Evolutionary conservation across 2,329 filamentous ascomycete genomes (phyloP), one percentile per base, ranked within the genome.

Genomic region (Alternaria alternata): DNA sequence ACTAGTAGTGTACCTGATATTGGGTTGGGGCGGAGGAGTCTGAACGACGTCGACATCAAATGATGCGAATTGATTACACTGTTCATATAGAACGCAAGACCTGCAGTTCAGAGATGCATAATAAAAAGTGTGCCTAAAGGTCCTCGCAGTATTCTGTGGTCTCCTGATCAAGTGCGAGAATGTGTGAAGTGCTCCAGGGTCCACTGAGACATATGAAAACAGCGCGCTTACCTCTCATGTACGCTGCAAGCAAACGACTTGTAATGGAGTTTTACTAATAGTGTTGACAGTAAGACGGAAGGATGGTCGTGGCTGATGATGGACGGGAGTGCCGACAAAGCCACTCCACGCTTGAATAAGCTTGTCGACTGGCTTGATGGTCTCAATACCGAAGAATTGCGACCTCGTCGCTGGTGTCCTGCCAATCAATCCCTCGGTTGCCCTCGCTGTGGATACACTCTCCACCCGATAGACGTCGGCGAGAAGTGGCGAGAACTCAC

Each of bases 21-120:
- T 72, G 46, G 57, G 62, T 8, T 74, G 70, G 72, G 70, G 70
- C 24, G 70, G 71, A 4, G 72, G 71, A 2, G 67, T 75, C 3
- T 75, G 47, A 56, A 26, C 20, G 20, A 2, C 20, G 8, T 24
- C 7, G 20, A 16, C 4, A 4, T 24, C 12, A 24, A 42, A 42
- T 6, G 20, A 42, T 42, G 2, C 39, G 20, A 24, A 24, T 42
- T 8, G 20, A 16, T 12, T 24, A 0, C 12, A 42, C 12, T 12
- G 12, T 24, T 2, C 20, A 16, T 24, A 7, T 16, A 4, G 3
- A 5, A 14, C 24, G 12, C 1, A 42, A 20, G 5, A 24, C 9
- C 20, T 42, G 8, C 20, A 5, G 39, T 42, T 42, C 11, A 20
- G 12, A 5, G 11, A 12, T 7, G 39, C 18, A 22, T 42, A 7